These are phyloP conservation scores for Fusarium vanettenii DNA, from an alignment of 2,329 filamentous ascomycete species.

Conservation along the genomic window DNA sequence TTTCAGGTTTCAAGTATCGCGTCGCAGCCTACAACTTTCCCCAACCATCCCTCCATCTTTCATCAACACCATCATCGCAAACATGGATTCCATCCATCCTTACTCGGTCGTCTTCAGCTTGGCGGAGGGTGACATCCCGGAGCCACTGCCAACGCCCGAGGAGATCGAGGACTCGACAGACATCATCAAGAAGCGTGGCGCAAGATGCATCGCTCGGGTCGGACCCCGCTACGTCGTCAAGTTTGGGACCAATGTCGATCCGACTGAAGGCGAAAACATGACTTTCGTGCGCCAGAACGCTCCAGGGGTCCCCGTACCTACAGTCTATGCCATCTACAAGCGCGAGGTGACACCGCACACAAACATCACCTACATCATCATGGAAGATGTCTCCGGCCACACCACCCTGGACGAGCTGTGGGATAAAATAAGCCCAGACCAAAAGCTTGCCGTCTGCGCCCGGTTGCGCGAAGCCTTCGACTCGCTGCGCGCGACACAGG, in stretches of 20 bases:
- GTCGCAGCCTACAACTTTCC: not conserved
- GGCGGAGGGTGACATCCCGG: slow-evolving; percentile 4
- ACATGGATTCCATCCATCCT: not conserved
- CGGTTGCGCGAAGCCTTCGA: slow-evolving; percentile 11
- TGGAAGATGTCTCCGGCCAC: slow-evolving; percentile 15
- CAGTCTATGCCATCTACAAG: slow-evolving; percentile 21
- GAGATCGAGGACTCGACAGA: slow-evolving; percentile 10
- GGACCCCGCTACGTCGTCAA: slow-evolving; percentile 14
- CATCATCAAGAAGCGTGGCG: not conserved
- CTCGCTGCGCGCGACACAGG: slow-evolving; percentile 7
- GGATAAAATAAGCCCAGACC: not conserved
- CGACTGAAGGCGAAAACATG: slow-evolving; percentile 20
- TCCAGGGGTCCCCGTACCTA: slow-evolving; percentile 10
- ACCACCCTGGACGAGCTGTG: slow-evolving; percentile 18
- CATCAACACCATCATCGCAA: not conserved
- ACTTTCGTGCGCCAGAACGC: slow-evolving; percentile 2
- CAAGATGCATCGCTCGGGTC: slow-evolving; percentile 2
- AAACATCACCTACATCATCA: slow-evolving; percentile 24
- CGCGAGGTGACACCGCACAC: not conserved
- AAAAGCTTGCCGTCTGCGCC: not conserved
- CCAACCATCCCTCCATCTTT: not conserved
- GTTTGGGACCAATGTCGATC: slow-evolving; percentile 13
- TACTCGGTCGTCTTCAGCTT: slow-evolving; percentile 14
- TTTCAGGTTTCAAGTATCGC: not conserved
- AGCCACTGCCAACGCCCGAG: slow-evolving; percentile 17